Percentiles rank a stretch among this genome's conserved stretches.
Conservation (phyloP, 768 basidiomycete species). For the Phlebiopsis gigantea region DNA sequence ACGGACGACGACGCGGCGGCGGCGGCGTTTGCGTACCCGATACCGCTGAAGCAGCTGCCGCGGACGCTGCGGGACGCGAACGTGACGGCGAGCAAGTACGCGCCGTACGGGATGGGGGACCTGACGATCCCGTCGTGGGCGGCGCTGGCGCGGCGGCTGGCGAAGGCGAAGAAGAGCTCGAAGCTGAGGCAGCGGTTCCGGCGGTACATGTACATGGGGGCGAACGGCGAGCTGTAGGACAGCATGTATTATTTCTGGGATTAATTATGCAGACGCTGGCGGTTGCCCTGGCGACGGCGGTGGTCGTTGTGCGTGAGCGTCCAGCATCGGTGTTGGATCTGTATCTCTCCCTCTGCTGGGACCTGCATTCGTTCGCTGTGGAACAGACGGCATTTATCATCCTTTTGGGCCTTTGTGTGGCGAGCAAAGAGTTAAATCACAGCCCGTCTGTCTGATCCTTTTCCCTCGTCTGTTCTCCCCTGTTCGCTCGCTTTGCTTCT, state of each 20-base stretch:
- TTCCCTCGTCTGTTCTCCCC: conserved; percentile 5
- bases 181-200: conserved; percentile 61
- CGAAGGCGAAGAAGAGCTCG: conserved; percentile 37
- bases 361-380: background rate
- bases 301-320: conserved; percentile 10
- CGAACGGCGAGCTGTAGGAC: conserved; percentile 13
- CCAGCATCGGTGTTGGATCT: conserved; percentile 1
- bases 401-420: conserved; percentile 2
- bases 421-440: background rate
- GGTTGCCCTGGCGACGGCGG: conserved; percentile 54
- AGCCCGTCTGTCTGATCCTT: conserved; percentile 8
- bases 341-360: conserved; percentile 5
- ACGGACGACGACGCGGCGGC: conserved; percentile 12
- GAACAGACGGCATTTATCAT: background rate
- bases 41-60: conserved; percentile 55
- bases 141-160: conserved; percentile 57
- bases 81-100: conserved; percentile 40
- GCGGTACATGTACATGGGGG: conserved; percentile 68
- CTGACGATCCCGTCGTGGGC: conserved; percentile 77
- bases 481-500: conserved; percentile 7
- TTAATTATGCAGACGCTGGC: background rate
- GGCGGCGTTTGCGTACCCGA: conserved; percentile 38
- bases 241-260: background rate
- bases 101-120: conserved; percentile 71
- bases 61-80: conserved; percentile 37